These are phyloP conservation scores for Solanum lignicaule DNA, from an alignment of 257 asterid genomes.

Conservation along the genomic window DNA sequence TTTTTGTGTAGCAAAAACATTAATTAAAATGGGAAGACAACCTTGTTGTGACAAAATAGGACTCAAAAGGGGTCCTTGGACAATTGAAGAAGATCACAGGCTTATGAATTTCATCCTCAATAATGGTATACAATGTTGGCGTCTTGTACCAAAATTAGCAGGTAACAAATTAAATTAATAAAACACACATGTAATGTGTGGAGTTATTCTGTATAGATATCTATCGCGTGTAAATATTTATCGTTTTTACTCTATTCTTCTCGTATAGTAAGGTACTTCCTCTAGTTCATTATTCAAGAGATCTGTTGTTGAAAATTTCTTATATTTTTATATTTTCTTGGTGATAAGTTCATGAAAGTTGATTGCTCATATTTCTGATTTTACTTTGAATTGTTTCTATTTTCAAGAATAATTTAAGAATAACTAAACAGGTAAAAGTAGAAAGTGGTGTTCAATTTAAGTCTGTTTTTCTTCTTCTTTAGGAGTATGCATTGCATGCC, in stretches of 20 bases:
- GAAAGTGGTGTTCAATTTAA: too few species aligned
- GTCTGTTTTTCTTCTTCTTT: not conserved
- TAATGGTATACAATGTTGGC: slow-evolving; percentile 84
- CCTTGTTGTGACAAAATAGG: slow-evolving; percentile 80
- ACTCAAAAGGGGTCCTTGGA: slow-evolving; percentile 80
- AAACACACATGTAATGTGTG: not conserved
- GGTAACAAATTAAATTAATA: slow-evolving; percentile 18
- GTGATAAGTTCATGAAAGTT: not conserved
- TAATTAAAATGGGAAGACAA: slow-evolving; percentile 63
- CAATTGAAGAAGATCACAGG: slow-evolving; percentile 72
- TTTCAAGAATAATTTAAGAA: not conserved
- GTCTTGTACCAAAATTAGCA: slow-evolving; percentile 71
- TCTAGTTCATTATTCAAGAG: not conserved
- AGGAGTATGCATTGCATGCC: not conserved
- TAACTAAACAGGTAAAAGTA: too few species aligned
- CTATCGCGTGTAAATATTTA: not conserved
- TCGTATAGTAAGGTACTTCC: not conserved
- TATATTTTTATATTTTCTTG: not conserved
- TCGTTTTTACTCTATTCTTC: not conserved
- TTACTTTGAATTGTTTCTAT: not conserved
- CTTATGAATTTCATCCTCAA: slow-evolving; percentile 74
- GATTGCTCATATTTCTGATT: not conserved
- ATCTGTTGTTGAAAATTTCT: not conserved
- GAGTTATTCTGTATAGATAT: not conserved
- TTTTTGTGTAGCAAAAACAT: not conserved